Evolutionary conservation across 2,329 filamentous ascomycete genomes (phyloP).

Genomic region (Penicillium sp.): DNA sequence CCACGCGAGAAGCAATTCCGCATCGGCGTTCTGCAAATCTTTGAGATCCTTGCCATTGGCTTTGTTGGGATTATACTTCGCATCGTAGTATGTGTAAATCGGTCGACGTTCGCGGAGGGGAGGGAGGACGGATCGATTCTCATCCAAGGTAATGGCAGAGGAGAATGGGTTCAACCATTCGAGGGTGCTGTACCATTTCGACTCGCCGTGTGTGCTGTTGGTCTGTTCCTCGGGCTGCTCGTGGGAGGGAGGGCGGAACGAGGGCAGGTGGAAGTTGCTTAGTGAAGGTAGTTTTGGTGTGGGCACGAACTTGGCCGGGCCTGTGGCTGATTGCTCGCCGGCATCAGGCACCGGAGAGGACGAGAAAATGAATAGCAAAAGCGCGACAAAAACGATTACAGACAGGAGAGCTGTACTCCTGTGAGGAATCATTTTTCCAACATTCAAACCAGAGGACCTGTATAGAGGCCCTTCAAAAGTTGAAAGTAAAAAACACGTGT

Average conservation of each 20-base stretch:
- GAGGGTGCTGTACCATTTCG: constrained; percentile 84
- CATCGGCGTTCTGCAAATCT: constrained; percentile 68
- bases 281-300: constrained; percentile 45
- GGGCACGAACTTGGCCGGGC: constrained; percentile 34
- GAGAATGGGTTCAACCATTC: constrained; percentile 91
- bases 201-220: constrained; percentile 74
- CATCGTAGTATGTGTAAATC: constrained; percentile 91
- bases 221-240: constrained; percentile 68
- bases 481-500: background rate
- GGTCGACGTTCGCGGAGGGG: constrained; percentile 66
- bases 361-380: constrained; percentile 46
- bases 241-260: constrained; percentile 68
- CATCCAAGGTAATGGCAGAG: constrained; percentile 72
- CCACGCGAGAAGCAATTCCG: constrained; percentile 79
- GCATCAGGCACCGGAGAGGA: constrained; percentile 37
- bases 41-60: constrained; percentile 55
- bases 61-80: constrained; percentile 43
- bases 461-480: background rate
- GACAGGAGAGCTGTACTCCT: constrained; percentile 43
- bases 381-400: constrained; percentile 43
- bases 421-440: constrained; percentile 40
- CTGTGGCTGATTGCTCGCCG: constrained; percentile 23
- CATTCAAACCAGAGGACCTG: constrained; percentile 8
- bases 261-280: constrained; percentile 58
- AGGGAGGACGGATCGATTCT: constrained; percentile 79